Percentiles rank a stretch among this genome's conserved stretches.
Conservation (phyloP, 208 protist genomes). For the Leishmania tropica region DNA sequence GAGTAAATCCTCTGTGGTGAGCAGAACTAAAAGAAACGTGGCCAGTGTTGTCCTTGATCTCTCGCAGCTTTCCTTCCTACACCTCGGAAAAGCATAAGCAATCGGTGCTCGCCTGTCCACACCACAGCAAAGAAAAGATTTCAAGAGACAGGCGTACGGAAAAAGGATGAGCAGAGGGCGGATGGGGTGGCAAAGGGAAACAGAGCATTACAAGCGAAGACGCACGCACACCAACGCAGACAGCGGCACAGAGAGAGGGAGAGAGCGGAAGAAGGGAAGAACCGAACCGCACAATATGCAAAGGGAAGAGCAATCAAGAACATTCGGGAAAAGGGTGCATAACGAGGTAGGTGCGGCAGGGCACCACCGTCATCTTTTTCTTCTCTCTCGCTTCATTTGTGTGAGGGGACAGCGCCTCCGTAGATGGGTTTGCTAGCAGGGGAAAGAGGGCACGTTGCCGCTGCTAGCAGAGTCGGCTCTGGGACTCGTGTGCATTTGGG, state of each 20-base stretch:
- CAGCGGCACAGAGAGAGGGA: neutral
- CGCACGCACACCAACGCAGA: neutral
- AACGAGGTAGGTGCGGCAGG: neutral
- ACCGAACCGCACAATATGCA: neutral
- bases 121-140: neutral
- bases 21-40: neutral
- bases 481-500: neutral
- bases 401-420: neutral
- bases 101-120: neutral
- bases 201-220: neutral
- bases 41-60: neutral
- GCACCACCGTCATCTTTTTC: neutral
- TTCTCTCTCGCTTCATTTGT: neutral
- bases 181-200: slow-evolving; percentile 4
- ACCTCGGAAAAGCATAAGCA: neutral
- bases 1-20: neutral
- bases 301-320: slow-evolving; percentile 6
- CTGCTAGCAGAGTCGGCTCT: neutral
- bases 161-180: neutral
- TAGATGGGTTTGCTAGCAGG: neutral
- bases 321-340: neutral
- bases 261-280: neutral
- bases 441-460: neutral
- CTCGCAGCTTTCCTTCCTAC: neutral
- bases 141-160: neutral